Base-by-base conservation (phyloP, 2,329 filamentous ascomycete genomes). In the Ilyonectria robusta region DNA sequence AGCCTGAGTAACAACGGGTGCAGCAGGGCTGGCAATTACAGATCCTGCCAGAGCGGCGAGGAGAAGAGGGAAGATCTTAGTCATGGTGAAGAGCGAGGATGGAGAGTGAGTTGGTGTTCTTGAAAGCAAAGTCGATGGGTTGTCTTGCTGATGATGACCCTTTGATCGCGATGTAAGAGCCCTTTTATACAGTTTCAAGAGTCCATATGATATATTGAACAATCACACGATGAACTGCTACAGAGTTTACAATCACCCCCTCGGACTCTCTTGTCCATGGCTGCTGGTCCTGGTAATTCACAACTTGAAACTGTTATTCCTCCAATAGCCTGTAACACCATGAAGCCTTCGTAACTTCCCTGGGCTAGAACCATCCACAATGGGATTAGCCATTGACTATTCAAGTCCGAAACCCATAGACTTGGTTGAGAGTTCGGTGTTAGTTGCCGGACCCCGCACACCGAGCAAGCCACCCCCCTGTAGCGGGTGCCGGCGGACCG, bases 1-100 rank as follows among this genome's bases (percentile, higher is more conserved):
- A 17, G 68, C 62, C 13, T 67, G 57, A 9, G 56, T 64, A 2
- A 46, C n/a, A 2, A 23, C n/a, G 4, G 70, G 71, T 29, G 65
- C 59, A 21, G 53, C 54, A 9, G 56, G 56, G 31, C 13, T 29
- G 17, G 31, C 59, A 33, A 44, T 9, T 2, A 44, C 60, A 5
- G 47, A 56, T 31, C 56, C 47, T 23, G 62, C 62, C 17, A 65
- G 23, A 35, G 62, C 56, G 13, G 50, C 31, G n/a, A 53, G n/a
- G 29, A 53, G 31, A 35, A 53, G 50, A 15, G 50, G 29, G 6
- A 53, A 11, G n/a, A 53, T 13, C 50, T 53, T 53, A n/a, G 31
- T 23, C 50, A 53, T 53, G n/a, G 10, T 23, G 50, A 8, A 4
- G 26, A 33, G 10, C 13, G 29, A 15, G 17, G 1, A 21, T 21